Evolutionary conservation across 169 alveolate species (phyloP).

Genomic region (Condylostoma magnum): DNA sequence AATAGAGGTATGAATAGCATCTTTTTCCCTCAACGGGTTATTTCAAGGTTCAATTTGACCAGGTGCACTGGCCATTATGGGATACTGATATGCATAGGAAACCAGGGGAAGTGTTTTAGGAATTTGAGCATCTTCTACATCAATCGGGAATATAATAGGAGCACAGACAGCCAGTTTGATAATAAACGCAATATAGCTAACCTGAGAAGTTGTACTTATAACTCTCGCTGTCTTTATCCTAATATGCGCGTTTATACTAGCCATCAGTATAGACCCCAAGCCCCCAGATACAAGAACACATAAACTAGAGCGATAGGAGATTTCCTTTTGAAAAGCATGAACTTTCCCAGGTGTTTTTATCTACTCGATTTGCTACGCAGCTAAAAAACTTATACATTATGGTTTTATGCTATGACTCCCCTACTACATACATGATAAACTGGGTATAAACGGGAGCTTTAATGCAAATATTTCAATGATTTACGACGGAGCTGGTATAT

Average conservation of each 20-base stretch:
- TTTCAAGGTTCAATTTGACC: slow-evolving; percentile 10
- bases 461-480: not conserved
- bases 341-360: slow-evolving; percentile 45
- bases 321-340: slow-evolving; percentile 46
- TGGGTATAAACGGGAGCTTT: not conserved
- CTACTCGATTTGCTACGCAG: slow-evolving; percentile 36
- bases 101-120: slow-evolving; percentile 21
- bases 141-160: slow-evolving; percentile 29
- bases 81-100: slow-evolving; percentile 12
- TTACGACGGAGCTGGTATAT: slow-evolving; percentile 27
- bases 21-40: not conserved
- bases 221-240: not conserved
- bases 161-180: not conserved
- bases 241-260: not conserved
- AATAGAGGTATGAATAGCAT: not conserved
- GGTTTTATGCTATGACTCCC: slow-evolving; percentile 29
- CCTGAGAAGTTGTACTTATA: slow-evolving; percentile 10
- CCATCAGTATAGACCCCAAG: not conserved
- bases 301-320: not conserved
- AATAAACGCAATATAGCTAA: not conserved
- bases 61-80: slow-evolving; percentile 8
- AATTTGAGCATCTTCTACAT: not conserved
- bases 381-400: slow-evolving; percentile 33
- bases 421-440: not conserved
- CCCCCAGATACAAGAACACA: not conserved